Percentiles rank a stretch among this genome's conserved stretches.
These are phyloP conservation scores for Lasiosphaeria miniovina DNA, from an alignment of 495 filamentous ascomycete genomes.

Conservation along the genomic window DNA sequence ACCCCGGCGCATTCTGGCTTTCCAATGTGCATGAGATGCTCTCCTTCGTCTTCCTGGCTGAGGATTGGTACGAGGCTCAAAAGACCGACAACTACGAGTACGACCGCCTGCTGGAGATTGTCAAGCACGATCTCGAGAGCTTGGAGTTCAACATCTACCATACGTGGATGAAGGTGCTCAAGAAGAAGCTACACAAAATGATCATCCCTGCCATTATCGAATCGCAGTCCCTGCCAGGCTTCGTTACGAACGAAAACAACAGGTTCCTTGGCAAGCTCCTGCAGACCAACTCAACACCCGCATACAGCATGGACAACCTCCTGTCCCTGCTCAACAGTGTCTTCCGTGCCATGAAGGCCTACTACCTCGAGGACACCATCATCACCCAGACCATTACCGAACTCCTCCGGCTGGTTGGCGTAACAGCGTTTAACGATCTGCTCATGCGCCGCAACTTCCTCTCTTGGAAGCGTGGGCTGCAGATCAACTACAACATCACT, in stretches of 20 bases:
- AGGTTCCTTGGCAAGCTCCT: conserved; percentile 96
- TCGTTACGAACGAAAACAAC: conserved; percentile 97
- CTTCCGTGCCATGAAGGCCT: conserved; percentile 97
- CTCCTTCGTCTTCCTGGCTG: conserved; percentile 97
- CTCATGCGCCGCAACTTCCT: conserved; percentile 98
- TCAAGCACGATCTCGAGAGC: conserved; percentile 97
- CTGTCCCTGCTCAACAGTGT: conserved; percentile 95
- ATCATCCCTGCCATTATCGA: conserved; percentile 99
- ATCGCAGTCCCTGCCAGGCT: conserved; percentile 95
- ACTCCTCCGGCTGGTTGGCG: conserved; percentile 87
- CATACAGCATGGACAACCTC: conserved; percentile 98
- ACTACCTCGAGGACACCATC: conserved; percentile 93
- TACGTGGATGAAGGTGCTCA: conserved; percentile 99
- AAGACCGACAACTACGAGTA: conserved; percentile 99
- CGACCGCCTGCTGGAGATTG: conserved; percentile 94
- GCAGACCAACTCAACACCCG: conserved; percentile 79
- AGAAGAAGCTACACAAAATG: conserved; percentile 99
- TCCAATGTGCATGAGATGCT: conserved; percentile 99
- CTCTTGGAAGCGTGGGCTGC: conserved; percentile 97
- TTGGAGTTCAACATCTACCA: conserved; percentile 99
- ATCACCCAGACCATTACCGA: conserved; percentile 94
- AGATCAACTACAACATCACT: conserved; percentile 99
- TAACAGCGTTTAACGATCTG: conserved; percentile 98
- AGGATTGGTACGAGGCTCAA: conserved; percentile 99
- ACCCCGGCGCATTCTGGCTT: conserved; percentile 97